Evolutionary conservation across 73 alveolate species (phyloP).

Genomic region (Blepharisma stoltei): DNA sequence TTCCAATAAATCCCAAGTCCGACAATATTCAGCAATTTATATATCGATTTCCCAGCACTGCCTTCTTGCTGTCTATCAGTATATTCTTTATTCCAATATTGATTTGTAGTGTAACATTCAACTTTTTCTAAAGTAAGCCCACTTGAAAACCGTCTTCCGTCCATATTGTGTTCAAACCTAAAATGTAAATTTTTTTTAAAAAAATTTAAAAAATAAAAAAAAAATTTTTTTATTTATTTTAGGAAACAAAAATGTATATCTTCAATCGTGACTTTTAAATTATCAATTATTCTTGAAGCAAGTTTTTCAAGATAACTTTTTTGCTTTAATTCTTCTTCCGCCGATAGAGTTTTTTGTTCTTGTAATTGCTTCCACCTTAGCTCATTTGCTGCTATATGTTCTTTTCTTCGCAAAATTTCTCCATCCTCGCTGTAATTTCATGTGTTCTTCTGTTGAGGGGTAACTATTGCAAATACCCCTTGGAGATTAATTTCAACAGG

Average conservation of each 20-base stretch:
- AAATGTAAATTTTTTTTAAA: conserved; percentile 18
- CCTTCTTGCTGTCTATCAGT: conserved; percentile 17
- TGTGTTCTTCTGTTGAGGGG: conserved; percentile 51
- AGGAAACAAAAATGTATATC: too few relatives aligned
- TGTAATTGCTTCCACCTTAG: not conserved
- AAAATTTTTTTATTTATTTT: too few relatives aligned
- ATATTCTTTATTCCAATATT: conserved; percentile 9
- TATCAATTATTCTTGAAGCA: not conserved
- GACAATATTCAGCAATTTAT: not conserved
- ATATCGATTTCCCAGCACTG: not conserved
- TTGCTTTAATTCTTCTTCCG: conserved; percentile 16
- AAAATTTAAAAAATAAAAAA: too few relatives aligned
- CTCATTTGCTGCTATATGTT: not conserved
- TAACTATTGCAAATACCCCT: conserved; percentile 73
- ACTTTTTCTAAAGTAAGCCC: conserved; percentile 11
- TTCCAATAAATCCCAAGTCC: conserved; percentile 7
- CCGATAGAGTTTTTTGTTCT: not conserved
- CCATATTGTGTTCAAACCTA: conserved; percentile 23
- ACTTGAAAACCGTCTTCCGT: conserved; percentile 13
- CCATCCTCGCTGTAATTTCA: conserved; percentile 56
- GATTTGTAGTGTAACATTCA: conserved; percentile 25
- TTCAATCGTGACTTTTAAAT: not conserved
- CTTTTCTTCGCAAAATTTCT: conserved; percentile 22
- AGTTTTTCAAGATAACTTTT: conserved; percentile 19
- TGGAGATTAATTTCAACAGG: conserved; percentile 87